phyloP scores from a whole-genome alignment of 2,329 filamentous ascomycete genomes.

The Dendryphion nanum region DNA sequence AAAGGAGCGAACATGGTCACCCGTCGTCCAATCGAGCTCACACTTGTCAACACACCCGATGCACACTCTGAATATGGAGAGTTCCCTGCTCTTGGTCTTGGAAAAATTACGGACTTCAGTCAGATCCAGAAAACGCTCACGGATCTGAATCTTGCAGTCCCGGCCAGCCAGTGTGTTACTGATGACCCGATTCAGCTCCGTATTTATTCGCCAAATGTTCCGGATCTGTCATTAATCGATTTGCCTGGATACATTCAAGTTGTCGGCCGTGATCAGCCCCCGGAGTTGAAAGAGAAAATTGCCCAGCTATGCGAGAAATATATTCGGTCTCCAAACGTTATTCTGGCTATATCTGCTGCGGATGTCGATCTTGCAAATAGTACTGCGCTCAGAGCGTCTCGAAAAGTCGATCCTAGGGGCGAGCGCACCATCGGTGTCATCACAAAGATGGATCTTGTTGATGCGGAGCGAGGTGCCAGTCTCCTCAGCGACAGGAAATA shows the following conservation, averaged over 20 bases:
- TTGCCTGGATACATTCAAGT: constrained; percentile 98
- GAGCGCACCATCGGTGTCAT: constrained; percentile 98
- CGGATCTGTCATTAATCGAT: constrained; percentile 93
- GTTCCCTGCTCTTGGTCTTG: constrained; percentile 86
- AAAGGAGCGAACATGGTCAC: constrained; percentile 99
- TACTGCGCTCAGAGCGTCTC: constrained; percentile 82
- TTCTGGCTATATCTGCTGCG: constrained; percentile 93
- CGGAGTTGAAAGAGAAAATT: constrained; percentile 93
- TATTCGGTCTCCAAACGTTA: constrained; percentile 93
- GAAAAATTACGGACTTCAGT: constrained; percentile 86
- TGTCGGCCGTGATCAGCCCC: constrained; percentile 82
- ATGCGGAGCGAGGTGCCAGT: constrained; percentile 71
- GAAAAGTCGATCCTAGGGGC: constrained; percentile 87
- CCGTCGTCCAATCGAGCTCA: constrained; percentile 89
- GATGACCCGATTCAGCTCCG: constrained; percentile 96
- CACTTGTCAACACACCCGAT: constrained; percentile 90
- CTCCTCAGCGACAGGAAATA: constrained; percentile 91
- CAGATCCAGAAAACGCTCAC: constrained; percentile 92
- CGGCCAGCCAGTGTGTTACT: constrained; percentile 86
- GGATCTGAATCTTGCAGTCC: constrained; percentile 90
- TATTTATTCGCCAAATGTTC: constrained; percentile 93
- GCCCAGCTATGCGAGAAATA: constrained; percentile 97
- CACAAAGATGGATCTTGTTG: constrained; percentile 98
- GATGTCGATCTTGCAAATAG: constrained; percentile 98
- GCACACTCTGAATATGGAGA: constrained; percentile 89